Conservation (phyloP, 2,329 filamentous ascomycete genomes). For the Fusarium nygamai region DNA sequence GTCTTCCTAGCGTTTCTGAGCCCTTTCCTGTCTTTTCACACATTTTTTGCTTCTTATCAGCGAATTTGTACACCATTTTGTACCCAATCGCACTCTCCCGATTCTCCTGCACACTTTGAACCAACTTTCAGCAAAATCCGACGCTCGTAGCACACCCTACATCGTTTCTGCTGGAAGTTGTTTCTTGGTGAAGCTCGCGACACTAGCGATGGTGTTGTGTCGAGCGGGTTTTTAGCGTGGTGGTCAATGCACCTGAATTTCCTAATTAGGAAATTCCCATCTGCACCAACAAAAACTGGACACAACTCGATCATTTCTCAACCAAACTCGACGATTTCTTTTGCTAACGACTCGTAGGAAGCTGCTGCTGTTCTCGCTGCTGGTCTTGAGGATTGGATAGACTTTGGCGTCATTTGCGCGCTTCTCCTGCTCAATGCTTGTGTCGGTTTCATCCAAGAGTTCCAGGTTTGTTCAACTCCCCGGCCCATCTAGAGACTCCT, state of each 20-base stretch:
- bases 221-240: background rate
- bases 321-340: background rate
- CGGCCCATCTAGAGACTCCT: no score
- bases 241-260: background rate
- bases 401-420: conserved; percentile 90
- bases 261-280: background rate
- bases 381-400: conserved; percentile 88
- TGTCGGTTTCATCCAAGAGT: conserved; percentile 91
- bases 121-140: no score
- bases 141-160: no score
- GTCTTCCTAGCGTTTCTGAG: background rate
- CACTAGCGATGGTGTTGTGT: background rate
- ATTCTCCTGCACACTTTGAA: background rate
- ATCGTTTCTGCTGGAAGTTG: background rate
- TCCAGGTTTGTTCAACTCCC: conserved; percentile 58
- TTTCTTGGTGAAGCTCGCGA: background rate
- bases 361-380: conserved; percentile 82
- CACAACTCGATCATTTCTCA: background rate
- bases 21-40: background rate
- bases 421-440: conserved; percentile 84
- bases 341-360: conserved; percentile 49
- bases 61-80: no score
- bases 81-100: background rate
- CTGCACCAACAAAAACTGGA: background rate
- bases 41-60: no score